These are phyloP conservation scores for Epicoccum nigrum DNA, from an alignment of 2,329 filamentous ascomycete species.

Conservation along the genomic window DNA sequence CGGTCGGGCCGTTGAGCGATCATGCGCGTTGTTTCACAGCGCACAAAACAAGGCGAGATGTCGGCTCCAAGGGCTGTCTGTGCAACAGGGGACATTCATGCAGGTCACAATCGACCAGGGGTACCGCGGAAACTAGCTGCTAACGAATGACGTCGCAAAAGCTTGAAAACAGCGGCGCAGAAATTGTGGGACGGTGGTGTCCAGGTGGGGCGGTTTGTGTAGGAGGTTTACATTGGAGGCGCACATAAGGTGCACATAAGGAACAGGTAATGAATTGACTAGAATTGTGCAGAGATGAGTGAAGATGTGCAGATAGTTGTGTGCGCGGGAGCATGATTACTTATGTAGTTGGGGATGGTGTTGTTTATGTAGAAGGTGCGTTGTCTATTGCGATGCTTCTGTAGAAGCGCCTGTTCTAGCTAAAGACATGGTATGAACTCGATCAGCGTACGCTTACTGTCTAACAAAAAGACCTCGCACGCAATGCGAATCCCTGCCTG, in stretches of 20 bases:
- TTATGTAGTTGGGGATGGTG: no score
- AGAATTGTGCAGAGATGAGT: no score
- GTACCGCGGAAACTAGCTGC: no score
- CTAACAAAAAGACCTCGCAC: slow-evolving; percentile 15
- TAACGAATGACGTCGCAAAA: slow-evolving; percentile 7
- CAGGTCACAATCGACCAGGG: no score
- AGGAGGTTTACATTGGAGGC: no score
- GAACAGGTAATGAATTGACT: no score
- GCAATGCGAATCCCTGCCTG: slow-evolving; percentile 15
- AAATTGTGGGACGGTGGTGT: slow-evolving; percentile 3
- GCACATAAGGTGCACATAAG: not conserved
- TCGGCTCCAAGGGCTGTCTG: slow-evolving; percentile 6
- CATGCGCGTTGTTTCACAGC: no score
- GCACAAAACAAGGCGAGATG: slow-evolving; percentile 2
- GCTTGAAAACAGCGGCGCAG: slow-evolving; percentile 1
- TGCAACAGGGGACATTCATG: not conserved
- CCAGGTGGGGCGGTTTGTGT: not conserved
- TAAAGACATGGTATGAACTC: not conserved
- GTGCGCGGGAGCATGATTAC: no score
- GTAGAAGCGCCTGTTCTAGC: slow-evolving; percentile 5
- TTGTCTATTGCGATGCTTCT: slow-evolving; percentile 15
- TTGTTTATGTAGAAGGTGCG: slow-evolving; percentile 7
- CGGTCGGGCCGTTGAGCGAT: slow-evolving; percentile 12
- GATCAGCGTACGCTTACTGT: slow-evolving; percentile 10
- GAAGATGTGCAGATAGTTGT: not conserved